A percentile compares a stretch with the other conserved stretches of the same genome.
Conservation (phyloP, 2,329 filamentous ascomycete species). For the Xylariaceae sp. region DNA sequence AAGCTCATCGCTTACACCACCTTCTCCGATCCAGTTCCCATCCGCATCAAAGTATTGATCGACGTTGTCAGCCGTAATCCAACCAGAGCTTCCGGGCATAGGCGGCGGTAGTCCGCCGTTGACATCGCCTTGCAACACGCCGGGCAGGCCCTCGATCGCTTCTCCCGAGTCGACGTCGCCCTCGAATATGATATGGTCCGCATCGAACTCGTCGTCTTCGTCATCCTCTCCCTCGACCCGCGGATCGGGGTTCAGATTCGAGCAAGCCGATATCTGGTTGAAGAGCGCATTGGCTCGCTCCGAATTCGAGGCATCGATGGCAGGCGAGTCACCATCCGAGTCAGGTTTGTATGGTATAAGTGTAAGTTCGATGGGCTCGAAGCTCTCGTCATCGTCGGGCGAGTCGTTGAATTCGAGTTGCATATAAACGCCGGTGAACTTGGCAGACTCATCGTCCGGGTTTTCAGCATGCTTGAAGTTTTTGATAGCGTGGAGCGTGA, state of each 20-base stretch:
- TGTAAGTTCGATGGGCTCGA: conserved; percentile 61
- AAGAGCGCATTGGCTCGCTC: conserved; percentile 49
- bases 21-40: conserved; percentile 65
- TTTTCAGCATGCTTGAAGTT: conserved; percentile 40
- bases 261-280: conserved; percentile 66
- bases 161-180: conserved; percentile 42
- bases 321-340: conserved; percentile 23
- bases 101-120: conserved; percentile 56
- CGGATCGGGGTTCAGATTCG: conserved; percentile 70
- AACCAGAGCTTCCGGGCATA: conserved; percentile 68
- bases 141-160: conserved; percentile 48
- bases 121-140: conserved; percentile 44
- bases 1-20: conserved; percentile 43
- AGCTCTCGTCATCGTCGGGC: conserved; percentile 59
- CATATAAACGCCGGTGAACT: conserved; percentile 55
- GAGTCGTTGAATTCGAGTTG: conserved; percentile 60
- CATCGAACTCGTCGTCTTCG: conserved; percentile 37
- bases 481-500: conserved; percentile 71
- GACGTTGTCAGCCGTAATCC: conserved; percentile 92
- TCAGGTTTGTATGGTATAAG: conserved; percentile 47
- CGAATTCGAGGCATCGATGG: conserved; percentile 24
- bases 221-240: conserved; percentile 53
- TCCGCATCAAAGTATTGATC: conserved; percentile 75
- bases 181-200: conserved; percentile 53
- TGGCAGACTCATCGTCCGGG: conserved; percentile 34